Conservation (phyloP, 345 rosid species). For the Brassica napus region Da-Ae NC_063448.1:9184501-9185000, state of each 20-base stretch:
- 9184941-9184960: slow-evolving; percentile 60
- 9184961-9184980: slow-evolving; percentile 45
- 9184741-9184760: slow-evolving; percentile 48
- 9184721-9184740: slow-evolving; percentile 45
- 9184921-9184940: slow-evolving; percentile 59
- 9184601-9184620: slow-evolving; percentile 53
- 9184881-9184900: slow-evolving; percentile 60
- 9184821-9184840: slow-evolving; percentile 27
- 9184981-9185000: slow-evolving; percentile 48
- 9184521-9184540: neutral
- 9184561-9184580: slow-evolving; percentile 34
- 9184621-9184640: slow-evolving; percentile 55
- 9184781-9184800: slow-evolving; percentile 53
- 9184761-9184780: slow-evolving; percentile 58
- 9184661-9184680: slow-evolving; percentile 68
- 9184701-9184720: slow-evolving; percentile 57
- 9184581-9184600: slow-evolving; percentile 57
- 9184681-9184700: slow-evolving; percentile 80
- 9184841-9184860: slow-evolving; percentile 58
- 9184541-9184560: slow-evolving; percentile 39
- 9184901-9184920: slow-evolving; percentile 42
- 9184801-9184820: slow-evolving; percentile 62
- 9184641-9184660: slow-evolving; percentile 40
- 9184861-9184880: slow-evolving; percentile 58
- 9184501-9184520: neutral